Percentiles rank a stretch among this genome's conserved stretches.
Conservation (phyloP, 2,329 filamentous ascomycete species). For the Geoglossum cookeanum region DNA sequence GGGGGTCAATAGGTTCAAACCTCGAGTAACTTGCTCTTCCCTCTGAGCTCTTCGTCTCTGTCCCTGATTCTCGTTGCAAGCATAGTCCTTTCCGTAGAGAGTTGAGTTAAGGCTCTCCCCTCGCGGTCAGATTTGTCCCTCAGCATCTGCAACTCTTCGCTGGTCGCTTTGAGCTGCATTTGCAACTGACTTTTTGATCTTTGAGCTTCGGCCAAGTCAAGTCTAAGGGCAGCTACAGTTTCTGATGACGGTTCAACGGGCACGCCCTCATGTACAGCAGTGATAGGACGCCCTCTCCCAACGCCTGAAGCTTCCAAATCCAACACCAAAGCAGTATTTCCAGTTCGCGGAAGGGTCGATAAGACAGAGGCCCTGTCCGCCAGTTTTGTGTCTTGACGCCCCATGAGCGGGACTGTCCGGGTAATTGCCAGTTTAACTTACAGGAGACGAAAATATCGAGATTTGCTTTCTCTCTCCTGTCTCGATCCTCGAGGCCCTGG, state of each 20-base stretch:
- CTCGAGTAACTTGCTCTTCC: slow-evolving; percentile 68
- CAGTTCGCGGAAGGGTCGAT: slow-evolving; percentile 9
- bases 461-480: slow-evolving; percentile 46
- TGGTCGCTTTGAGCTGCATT: slow-evolving; percentile 39
- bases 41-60: slow-evolving; percentile 65
- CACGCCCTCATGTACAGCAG: not conserved
- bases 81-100: slow-evolving; percentile 42
- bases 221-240: slow-evolving; percentile 19
- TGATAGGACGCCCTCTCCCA: not conserved
- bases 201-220: slow-evolving; percentile 59
- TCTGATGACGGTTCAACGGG: slow-evolving; percentile 8
- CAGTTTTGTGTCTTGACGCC: slow-evolving; percentile 23
- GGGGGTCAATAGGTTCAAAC: slow-evolving; percentile 22
- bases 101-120: slow-evolving; percentile 35
- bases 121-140: slow-evolving; percentile 41
- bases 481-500: slow-evolving; percentile 50
- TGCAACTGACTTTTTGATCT: slow-evolving; percentile 53
- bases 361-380: slow-evolving; percentile 23
- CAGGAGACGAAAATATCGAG: slow-evolving; percentile 60
- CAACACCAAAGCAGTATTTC: not conserved
- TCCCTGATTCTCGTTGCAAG: slow-evolving; percentile 54
- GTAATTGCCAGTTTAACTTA: slow-evolving; percentile 23
- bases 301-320: not conserved
- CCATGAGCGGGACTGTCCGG: not conserved
- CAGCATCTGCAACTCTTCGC: slow-evolving; percentile 44